Evolutionary conservation across 345 rosid genomes (phyloP).

Genomic region (Eucalyptus tenuipes): DNA sequence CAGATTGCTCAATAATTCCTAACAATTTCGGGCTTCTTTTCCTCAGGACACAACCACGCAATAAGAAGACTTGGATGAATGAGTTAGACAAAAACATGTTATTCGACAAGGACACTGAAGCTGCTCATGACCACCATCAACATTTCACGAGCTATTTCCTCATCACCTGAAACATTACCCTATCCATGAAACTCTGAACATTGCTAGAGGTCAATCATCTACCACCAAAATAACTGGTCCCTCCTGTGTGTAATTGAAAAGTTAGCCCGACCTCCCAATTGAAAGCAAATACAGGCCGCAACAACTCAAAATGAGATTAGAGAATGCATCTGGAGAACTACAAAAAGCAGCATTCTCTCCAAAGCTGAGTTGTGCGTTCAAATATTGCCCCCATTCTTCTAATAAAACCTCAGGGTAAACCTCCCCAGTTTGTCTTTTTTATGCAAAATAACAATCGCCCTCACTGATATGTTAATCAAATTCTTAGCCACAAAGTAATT

Average conservation of each 20-base stretch:
- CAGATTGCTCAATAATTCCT: background rate
- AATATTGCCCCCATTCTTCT: background rate
- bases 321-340: background rate
- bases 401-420: background rate
- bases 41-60: background rate
- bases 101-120: background rate
- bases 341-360: background rate
- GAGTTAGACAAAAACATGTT: background rate
- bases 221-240: background rate
- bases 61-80: background rate
- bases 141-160: background rate
- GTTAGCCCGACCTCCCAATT: background rate
- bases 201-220: background rate
- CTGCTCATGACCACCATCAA: background rate
- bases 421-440: background rate
- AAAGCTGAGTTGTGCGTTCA: background rate
- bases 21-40: background rate
- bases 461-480: background rate
- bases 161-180: background rate
- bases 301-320: background rate
- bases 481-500: background rate
- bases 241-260: background rate
- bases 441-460: background rate
- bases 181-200: background rate
- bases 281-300: background rate